A percentile compares a stretch with the other conserved stretches of the same genome.
Evolutionary conservation across 78 protist genomes (phyloP).

Genomic region (Dictyostelium firmibasis): DNA sequence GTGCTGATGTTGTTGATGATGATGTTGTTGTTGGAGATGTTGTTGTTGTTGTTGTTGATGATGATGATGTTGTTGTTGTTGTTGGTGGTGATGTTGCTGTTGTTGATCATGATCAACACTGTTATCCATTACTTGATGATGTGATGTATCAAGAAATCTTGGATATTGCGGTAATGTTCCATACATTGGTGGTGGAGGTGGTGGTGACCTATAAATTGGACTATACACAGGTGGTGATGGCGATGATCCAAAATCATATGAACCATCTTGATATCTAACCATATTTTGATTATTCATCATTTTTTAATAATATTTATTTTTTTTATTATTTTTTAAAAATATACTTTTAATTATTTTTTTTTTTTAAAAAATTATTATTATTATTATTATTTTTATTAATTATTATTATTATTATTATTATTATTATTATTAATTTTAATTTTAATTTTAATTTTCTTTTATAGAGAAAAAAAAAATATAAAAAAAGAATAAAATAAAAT

Average conservation of each 20-base stretch:
- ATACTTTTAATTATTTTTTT: not conserved
- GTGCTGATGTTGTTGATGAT: not conserved
- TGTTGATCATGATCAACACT: not conserved
- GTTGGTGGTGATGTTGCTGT: not conserved
- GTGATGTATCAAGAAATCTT: not conserved
- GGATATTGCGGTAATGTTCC: conserved; percentile 5
- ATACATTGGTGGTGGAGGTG: not conserved
- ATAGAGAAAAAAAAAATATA: no score
- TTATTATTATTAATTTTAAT: no score
- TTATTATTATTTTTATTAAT: no score
- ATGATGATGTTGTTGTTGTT: not conserved
- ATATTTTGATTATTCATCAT: conserved; percentile 16
- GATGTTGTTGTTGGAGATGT: no score
- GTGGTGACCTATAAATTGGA: conserved; percentile 9
- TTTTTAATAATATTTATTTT: not conserved
- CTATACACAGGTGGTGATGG: conserved; percentile 49
- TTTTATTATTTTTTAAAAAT: conserved; percentile 1
- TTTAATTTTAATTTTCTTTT: no score
- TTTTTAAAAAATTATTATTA: not conserved
- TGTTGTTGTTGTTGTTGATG: not conserved
- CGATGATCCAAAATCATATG: conserved; percentile 34
- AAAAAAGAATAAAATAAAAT: no score
- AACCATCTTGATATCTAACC: conserved; percentile 38
- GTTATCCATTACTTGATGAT: not conserved
- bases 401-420: no score